Conservation (phyloP, 169 alveolate genomes). For the Plasmodium sp. region DNA sequence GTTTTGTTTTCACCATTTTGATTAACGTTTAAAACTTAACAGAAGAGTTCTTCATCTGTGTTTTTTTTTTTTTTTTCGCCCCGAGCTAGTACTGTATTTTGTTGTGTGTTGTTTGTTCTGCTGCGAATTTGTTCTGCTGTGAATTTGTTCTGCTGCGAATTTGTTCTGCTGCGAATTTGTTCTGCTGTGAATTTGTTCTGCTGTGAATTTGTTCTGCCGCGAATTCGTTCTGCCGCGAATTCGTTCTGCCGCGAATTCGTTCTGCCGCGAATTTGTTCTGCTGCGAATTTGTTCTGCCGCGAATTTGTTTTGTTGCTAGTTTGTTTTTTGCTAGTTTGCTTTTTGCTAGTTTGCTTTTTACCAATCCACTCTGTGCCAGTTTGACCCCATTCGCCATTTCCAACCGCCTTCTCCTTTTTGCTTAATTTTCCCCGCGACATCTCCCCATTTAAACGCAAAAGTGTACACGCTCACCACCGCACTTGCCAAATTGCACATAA, state of each 20-base stretch:
- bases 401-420: conserved; percentile 1
- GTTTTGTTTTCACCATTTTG: conserved; percentile 19
- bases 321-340: too few relatives aligned
- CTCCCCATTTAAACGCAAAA: not conserved
- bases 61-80: conserved; percentile 9
- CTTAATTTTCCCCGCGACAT: not conserved
- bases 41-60: conserved; percentile 12
- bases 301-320: too few relatives aligned
- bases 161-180: not conserved
- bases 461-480: not conserved
- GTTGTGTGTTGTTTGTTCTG: conserved; percentile 15
- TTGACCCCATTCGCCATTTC: not conserved
- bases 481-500: not conserved
- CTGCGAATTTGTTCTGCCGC: too few relatives aligned
- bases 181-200: not conserved
- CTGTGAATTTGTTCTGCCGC: not conserved
- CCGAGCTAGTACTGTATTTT: conserved; percentile 27
- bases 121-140: not conserved
- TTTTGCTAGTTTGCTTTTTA: not conserved
- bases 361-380: not conserved
- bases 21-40: conserved; percentile 14
- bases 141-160: not conserved
- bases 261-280: too few relatives aligned
- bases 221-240: not conserved
- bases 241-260: not conserved